Evolutionary conservation across 371 early-diverging fungal genomes (phyloP), one percentile per base, ranked within the genome.

Genomic region (Mucor lusitanicus): DNA sequence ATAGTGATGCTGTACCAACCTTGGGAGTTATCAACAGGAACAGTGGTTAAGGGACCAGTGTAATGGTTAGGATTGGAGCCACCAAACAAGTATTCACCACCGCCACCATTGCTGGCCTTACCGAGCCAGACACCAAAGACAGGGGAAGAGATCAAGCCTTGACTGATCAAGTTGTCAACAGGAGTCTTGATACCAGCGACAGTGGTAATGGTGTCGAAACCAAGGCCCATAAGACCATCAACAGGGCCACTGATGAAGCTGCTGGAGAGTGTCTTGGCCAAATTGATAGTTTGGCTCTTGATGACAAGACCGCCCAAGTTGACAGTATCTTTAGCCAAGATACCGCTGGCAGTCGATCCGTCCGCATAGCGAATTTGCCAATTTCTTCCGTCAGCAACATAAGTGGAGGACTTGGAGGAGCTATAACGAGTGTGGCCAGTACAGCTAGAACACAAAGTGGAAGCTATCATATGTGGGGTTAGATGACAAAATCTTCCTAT

Each of bases 341-440:
- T 44, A 63, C 78, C 78, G n/a, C 68, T 68, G 7, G 84, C 80
- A 15, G 63, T 65, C n/a, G 80, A 80, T 0, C 74, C 86, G 25
- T 82, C 80, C 30, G 85, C 87, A 53, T 87, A 87, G 56, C 61
- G 63, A 55, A 87, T 87, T 6, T 67, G 61, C 72, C 84, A 87
- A 42, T 68, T 61, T 15, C 75, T 73, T 32, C 76, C 81, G 23
- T 80, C 74, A 46, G 72, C 69, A 48, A 71, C 55, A 59, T 83
- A 86, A 6, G 84, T 82, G 25, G 78, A 65, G 9, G 85, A 85
- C 44, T 76, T 66, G n/a, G 69, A 67, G 44, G 79, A 70, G 61
- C 85, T 65, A 59, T 76, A 87, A n/a, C 68, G 60, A 68, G 69
- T 70, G 68, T 80, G 70, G 63, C 71, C 44, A 70, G 76, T 19